Conservation (phyloP, 768 basidiomycete genomes). For the Naganishia antarctica region DNA sequence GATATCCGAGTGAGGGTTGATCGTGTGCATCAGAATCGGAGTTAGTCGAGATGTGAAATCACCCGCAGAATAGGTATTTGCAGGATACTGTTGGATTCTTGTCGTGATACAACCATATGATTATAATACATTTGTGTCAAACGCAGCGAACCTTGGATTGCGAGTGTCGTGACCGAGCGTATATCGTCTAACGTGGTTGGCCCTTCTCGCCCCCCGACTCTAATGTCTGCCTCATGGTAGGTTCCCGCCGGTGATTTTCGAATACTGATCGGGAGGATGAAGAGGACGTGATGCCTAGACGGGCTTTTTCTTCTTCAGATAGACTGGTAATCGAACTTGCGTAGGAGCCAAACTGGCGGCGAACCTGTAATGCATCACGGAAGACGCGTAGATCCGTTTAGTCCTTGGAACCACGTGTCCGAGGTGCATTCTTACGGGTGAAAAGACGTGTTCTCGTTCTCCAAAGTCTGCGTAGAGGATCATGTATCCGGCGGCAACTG, state of each 20-base stretch:
- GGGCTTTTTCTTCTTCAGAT: slow-evolving; percentile 16
- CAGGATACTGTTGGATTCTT: neutral
- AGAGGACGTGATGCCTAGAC: slow-evolving; percentile 14
- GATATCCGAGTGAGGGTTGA: too few species aligned
- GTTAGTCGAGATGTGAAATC: too few species aligned
- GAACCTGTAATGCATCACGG: neutral
- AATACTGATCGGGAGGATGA: slow-evolving; percentile 1
- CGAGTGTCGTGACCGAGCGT: too few species aligned
- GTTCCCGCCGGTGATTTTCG: slow-evolving; percentile 8
- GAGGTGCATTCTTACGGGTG: slow-evolving; percentile 9
- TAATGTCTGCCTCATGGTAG: neutral
- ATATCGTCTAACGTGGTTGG: neutral
- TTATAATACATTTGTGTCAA: too few species aligned
- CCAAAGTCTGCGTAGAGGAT: slow-evolving; percentile 22
- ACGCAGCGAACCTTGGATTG: too few species aligned
- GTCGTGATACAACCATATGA: neutral
- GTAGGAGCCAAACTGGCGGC: slow-evolving; percentile 20
- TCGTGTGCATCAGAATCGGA: too few species aligned
- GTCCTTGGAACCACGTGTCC: neutral
- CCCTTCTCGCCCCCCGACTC: slow-evolving; percentile 6
- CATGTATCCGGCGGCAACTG: slow-evolving; percentile 23
- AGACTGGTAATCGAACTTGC: slow-evolving; percentile 12
- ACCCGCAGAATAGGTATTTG: too few species aligned
- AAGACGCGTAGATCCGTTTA: neutral
- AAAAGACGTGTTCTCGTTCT: slow-evolving; percentile 23